Base-by-base conservation (phyloP, 2,329 filamentous ascomycete genomes). In the Trichoderma oligosporum region DNA sequence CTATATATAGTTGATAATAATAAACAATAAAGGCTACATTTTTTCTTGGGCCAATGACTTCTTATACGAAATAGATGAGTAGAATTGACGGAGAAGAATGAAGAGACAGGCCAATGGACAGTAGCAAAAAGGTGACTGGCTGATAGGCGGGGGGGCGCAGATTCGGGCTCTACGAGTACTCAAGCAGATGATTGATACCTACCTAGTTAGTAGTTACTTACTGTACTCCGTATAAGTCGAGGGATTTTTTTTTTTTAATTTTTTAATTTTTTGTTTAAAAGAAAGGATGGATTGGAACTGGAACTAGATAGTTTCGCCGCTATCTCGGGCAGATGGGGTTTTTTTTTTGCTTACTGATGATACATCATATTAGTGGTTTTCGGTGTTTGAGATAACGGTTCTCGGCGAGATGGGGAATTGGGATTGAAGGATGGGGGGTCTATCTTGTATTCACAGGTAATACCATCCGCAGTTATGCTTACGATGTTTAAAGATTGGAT, bases 301-400 rank as follows among this genome's bases (percentile, higher is more conserved):
- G n/a, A n/a, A n/a, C n/a, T n/a, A n/a, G 52, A 29, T 41, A 12
- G 52, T 55, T 55, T 55, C 29, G 52, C 52, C 52, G 52, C 33
- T 55, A 55, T 55, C 52, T 55, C 52, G 52, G 41, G 41, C 41
- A 55, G 31, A 20, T 27, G 27, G 7, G 16, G 22, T n/a, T 11
- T 41, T 14, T 14, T n/a, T 25, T n/a, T 11, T 41, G 6, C 14
- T n/a, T 25, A 49, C 16, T 55, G 52, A 55, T 39, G 46, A 55
- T 39, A 55, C 52, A 55, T 55, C 52, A 55, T 55, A 55, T 55
- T 46, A 38, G 52, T 29, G 41, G 29, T 41, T 20, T 20, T 45
- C n/a, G n/a, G n/a, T n/a, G n/a, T n/a, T n/a, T n/a, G n/a, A 49
- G 33, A 20, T 38, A 20, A 29, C 47, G 49, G 36, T 16, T 18